Percentiles rank a stretch among this genome's conserved stretches.
phyloP scores from a whole-genome alignment of 495 filamentous ascomycete species.

The Penicillium alfredii region DNA sequence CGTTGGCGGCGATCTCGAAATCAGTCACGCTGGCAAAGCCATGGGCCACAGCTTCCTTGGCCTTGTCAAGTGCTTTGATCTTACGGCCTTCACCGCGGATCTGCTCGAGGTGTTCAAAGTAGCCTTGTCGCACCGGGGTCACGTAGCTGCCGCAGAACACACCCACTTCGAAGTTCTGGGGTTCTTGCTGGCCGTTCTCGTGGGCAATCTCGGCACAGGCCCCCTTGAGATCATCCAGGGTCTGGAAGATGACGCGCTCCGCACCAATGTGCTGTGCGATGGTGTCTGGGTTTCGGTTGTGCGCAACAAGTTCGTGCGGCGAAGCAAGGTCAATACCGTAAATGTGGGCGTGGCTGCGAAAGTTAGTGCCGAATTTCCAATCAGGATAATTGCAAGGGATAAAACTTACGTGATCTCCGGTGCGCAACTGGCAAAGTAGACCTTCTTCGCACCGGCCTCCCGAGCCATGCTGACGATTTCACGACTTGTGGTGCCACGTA shows the following conservation, averaged over 20 bases:
- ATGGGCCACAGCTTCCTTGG: constrained; percentile 61
- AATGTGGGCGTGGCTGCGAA: constrained; percentile 53
- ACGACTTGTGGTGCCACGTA: constrained; percentile 81
- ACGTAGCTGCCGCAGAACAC: constrained; percentile 92
- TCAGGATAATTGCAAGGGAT: too few species aligned
- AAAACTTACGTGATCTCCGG: constrained; percentile 66
- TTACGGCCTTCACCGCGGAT: constrained; percentile 68
- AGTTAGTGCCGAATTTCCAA: too few species aligned
- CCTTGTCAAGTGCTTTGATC: constrained; percentile 62
- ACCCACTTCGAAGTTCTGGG: constrained; percentile 80
- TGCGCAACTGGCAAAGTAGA: constrained; percentile 83
- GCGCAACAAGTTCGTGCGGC: constrained; percentile 75
- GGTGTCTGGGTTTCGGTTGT: constrained; percentile 59
- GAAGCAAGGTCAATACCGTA: constrained; percentile 92
- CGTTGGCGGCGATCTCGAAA: constrained; percentile 56
- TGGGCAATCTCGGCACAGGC: constrained; percentile 66
- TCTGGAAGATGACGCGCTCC: constrained; percentile 89
- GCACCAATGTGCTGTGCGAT: constrained; percentile 82
- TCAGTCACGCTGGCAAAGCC: constrained; percentile 59
- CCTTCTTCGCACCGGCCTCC: constrained; percentile 84
- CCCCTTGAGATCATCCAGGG: constrained; percentile 73
- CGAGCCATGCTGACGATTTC: constrained; percentile 94
- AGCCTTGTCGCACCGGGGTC: constrained; percentile 74
- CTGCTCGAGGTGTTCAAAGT: constrained; percentile 80
- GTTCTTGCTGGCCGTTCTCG: constrained; percentile 46